Conservation (phyloP, 2,329 filamentous ascomycete genomes). For the Corinectria fuckeliana region DNA sequence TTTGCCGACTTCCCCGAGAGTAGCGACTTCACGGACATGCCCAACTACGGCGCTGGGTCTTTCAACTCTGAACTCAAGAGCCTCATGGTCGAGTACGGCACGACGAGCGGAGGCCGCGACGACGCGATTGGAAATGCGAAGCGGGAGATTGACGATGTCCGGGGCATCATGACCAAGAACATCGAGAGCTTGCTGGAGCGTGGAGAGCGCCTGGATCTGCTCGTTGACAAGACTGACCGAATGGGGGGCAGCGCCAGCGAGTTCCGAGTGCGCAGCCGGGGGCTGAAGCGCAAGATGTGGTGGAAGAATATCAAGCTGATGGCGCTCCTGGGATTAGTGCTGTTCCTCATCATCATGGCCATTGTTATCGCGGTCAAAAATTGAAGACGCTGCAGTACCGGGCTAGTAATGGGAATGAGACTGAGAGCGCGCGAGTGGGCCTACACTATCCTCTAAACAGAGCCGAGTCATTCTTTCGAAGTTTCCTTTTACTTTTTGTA, state of each 20-base stretch:
- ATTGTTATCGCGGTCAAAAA: constrained; percentile 62
- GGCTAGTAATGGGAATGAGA: neutral
- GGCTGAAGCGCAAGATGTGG: constrained; percentile 94
- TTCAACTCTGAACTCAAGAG: constrained; percentile 83
- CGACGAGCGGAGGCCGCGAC: constrained; percentile 74
- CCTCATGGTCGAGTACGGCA: constrained; percentile 85
- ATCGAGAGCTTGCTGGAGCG: constrained; percentile 89
- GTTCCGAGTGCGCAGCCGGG: constrained; percentile 86
- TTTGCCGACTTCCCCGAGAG: constrained; percentile 69
- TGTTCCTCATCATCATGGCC: constrained; percentile 64
- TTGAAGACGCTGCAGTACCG: constrained; percentile 12
- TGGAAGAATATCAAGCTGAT: constrained; percentile 99
- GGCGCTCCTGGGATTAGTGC: constrained; percentile 75
- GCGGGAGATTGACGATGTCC: constrained; percentile 89
- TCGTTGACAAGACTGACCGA: constrained; percentile 96
- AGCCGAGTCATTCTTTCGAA: constrained; percentile 10
- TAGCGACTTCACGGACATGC: constrained; percentile 78
- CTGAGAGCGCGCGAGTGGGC: neutral
- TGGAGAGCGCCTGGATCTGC: constrained; percentile 88
- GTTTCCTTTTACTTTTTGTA: constrained; percentile 26
- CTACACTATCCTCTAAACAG: neutral
- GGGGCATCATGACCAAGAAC: constrained; percentile 94
- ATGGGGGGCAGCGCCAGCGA: constrained; percentile 88
- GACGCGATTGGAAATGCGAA: constrained; percentile 86
- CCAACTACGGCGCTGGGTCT: constrained; percentile 86